Evolutionary conservation across 2,329 filamentous ascomycete genomes (phyloP), one percentile per base, ranked within the genome.

Genomic region (Bipolaris bicolor): DNA sequence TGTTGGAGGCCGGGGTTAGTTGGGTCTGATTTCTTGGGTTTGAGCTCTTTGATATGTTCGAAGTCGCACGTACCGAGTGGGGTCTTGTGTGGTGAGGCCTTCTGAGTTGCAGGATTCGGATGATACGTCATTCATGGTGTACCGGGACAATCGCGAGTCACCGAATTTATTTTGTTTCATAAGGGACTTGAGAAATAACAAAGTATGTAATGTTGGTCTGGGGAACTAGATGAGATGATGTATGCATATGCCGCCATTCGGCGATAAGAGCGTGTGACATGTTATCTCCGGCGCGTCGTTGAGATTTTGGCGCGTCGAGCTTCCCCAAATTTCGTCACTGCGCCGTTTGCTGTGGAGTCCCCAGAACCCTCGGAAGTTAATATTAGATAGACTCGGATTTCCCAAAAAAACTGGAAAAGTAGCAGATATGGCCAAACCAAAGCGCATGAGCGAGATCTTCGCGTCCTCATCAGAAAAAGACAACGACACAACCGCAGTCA

Each of bases 401-500:
- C 16, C 22, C 13, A 3, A 10, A 20, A 20, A 10, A 16, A 13
- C 1, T 2, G 3, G 13, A 16, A 7, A 7, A 15, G n/a, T 18
- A 7, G 7, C 34, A 11, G 44, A 5, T 1, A 67, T 67, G 65
- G 57, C 53, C 1, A 63, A 57, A 9, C 11, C 65, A 33, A 60
- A 60, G 20, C 65, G 66, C 24, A 66, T 66, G 63, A 64, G 59
- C 54, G 65, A 67, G 33, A 58, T 69, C 9, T 64, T 69, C 44
- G 49, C 54, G 18, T 65, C 66, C 5, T 65, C 60, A 5, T 49
- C 52, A 7, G 49, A 55, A 43, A 58, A 57, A 22, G 54, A 55
- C 45, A 46, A 45, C 11, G 49, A 44, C 39, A 55, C 36, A 10
- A 52, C 47, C 9, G 33, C 40, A 6, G 9, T 58, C 29, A 56